These are phyloP conservation scores for Colletotrichum tropicale DNA, from an alignment of 2,329 filamentous ascomycete species.

Conservation along the genomic window DNA sequence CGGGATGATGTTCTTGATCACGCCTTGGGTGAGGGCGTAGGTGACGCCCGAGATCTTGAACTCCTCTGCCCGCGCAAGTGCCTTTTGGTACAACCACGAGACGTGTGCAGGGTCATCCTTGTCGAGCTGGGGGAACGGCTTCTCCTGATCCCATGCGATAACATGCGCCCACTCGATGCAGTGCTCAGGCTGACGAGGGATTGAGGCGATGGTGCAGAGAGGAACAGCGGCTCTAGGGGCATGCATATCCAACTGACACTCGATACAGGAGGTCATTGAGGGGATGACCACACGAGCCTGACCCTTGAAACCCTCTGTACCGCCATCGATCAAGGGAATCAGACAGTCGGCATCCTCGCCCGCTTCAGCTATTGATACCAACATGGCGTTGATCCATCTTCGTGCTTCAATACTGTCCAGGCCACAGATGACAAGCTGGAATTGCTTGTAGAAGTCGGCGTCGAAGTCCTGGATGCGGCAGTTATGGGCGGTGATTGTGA, in stretches of 20 bases:
- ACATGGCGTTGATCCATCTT: constrained; percentile 96
- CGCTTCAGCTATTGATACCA: constrained; percentile 88
- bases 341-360: constrained; percentile 78
- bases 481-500: constrained; percentile 92
- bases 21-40: constrained; percentile 94
- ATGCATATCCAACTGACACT: constrained; percentile 98
- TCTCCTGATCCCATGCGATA: constrained; percentile 92
- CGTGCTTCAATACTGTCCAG: constrained; percentile 96
- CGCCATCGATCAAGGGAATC: constrained; percentile 95
- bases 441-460: constrained; percentile 95
- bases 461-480: constrained; percentile 97
- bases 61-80: constrained; percentile 79
- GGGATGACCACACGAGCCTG: constrained; percentile 93
- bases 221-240: constrained; percentile 96
- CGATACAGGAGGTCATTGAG: constrained; percentile 92
- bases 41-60: constrained; percentile 93
- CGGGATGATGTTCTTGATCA: constrained; percentile 99
- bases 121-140: constrained; percentile 84
- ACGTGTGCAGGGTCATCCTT: constrained; percentile 97
- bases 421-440: constrained; percentile 91
- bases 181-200: constrained; percentile 95
- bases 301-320: constrained; percentile 98
- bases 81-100: constrained; percentile 92
- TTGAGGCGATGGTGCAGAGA: constrained; percentile 93
- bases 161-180: constrained; percentile 99